Evolutionary conservation across 2,329 filamentous ascomycete species (phyloP).

Genomic region (Beauveria scarabaeidicola): DNA sequence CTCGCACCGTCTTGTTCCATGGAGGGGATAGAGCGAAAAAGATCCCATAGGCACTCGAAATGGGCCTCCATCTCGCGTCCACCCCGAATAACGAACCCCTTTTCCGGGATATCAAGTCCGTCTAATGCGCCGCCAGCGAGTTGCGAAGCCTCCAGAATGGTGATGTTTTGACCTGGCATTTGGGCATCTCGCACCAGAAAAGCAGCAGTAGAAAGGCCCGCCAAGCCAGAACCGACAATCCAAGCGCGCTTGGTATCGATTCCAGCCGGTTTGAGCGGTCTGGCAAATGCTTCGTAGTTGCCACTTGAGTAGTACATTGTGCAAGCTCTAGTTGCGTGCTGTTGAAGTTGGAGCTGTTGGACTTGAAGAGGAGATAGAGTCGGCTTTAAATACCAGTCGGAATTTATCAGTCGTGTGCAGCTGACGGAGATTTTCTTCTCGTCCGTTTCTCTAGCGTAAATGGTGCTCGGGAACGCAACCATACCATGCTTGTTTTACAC

Average conservation of each 20-base stretch:
- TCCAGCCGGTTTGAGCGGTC: neutral
- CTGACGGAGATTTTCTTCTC: neutral
- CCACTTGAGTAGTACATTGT: neutral
- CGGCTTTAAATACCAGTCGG: neutral
- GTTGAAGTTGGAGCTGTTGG: neutral
- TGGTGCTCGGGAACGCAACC: neutral
- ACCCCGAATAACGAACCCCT: constrained; percentile 24
- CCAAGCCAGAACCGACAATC: neutral
- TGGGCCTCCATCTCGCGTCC: constrained; percentile 24
- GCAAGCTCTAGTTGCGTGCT: neutral
- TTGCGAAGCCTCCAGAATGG: neutral
- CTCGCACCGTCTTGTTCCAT: constrained; percentile 20
- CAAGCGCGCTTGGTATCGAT: neutral
- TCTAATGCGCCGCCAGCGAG: constrained; percentile 21
- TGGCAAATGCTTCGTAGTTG: neutral
- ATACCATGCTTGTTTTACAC: neutral
- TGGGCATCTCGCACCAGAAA: neutral
- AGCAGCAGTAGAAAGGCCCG: neutral
- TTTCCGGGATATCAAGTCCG: constrained; percentile 13
- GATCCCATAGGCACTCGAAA: constrained; percentile 20
- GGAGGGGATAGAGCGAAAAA: constrained; percentile 23
- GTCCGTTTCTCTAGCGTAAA: neutral
- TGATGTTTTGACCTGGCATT: neutral
- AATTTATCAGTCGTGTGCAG: neutral
- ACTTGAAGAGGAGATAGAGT: neutral